Conservation (phyloP, 257 asterid species). For the Schizonepeta tenuifolia region DNA sequence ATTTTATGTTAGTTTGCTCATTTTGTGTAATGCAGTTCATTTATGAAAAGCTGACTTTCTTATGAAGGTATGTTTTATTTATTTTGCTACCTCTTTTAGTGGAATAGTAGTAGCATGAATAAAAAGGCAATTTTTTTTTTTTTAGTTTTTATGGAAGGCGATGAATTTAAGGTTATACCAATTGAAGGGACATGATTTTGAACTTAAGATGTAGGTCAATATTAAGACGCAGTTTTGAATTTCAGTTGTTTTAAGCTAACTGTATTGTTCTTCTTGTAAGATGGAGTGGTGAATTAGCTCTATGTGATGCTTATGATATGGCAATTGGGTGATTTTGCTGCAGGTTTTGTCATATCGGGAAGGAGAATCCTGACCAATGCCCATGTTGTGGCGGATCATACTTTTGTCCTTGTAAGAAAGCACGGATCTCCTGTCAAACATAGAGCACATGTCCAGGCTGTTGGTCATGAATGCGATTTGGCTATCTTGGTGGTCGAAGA, state of each 20-base stretch:
- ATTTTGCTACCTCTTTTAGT: background rate
- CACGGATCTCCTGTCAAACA: conserved; percentile 93
- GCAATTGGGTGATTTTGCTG: conserved; percentile 23
- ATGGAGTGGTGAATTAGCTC: background rate
- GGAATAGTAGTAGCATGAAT: background rate
- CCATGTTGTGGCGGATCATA: conserved; percentile 97
- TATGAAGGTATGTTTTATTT: conserved; percentile 14
- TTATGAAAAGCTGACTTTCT: conserved; percentile 8
- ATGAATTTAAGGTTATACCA: background rate
- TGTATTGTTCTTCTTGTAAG: background rate
- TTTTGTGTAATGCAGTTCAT: background rate
- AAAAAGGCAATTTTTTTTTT: background rate
- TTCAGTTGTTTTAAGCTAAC: conserved; percentile 5
- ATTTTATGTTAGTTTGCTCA: background rate
- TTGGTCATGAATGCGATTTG: conserved; percentile 97
- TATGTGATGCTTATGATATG: conserved; percentile 21
- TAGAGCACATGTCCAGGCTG: conserved; percentile 83
- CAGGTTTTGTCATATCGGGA: conserved; percentile 85
- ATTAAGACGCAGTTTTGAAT: background rate
- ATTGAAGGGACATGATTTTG: background rate
- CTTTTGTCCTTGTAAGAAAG: conserved; percentile 92
- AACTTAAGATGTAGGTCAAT: conserved; percentile 6
- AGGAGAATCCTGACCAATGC: conserved; percentile 94
- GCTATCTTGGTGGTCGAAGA: conserved; percentile 83
- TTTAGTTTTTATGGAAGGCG: background rate